Base-by-base conservation (phyloP, 495 filamentous ascomycete species). In the Penicillium desertorum region DNA sequence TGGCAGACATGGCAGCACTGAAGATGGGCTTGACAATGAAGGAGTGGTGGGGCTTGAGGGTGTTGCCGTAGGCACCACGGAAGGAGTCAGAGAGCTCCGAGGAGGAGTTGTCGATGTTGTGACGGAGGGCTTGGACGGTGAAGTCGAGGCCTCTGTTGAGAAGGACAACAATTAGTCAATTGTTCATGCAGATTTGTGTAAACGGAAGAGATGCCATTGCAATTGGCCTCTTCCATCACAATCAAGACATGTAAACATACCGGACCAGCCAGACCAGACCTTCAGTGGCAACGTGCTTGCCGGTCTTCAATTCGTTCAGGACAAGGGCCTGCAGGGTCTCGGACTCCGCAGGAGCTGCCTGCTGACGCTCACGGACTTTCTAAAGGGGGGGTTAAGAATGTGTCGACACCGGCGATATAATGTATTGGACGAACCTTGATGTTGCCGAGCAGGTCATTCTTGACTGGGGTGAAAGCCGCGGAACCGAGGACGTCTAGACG, bases 211-310 rank as follows among this genome's bases (percentile, higher is more conserved):
- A 25, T 14, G 23, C 9, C 11, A 20, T 19, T 36, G 30, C 53
- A 17, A 53, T 43, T 44, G 23, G 34, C 9, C 14, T 55, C 14
- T 27, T 36, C 17, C 19, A 22, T 37, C 20, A 54, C 44, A 42
- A 56, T 54, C 23, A 60, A 49, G 36, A 46, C 41, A 49, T 57
- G 27, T 45, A 45, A 20, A 75, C 78, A 57, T 78, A 96, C 93
- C 94, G 90, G 43, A 85, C 81, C 27, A 98, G 83, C 94, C 94
- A 98, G 22, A 96, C 71, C 42, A 98, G 78, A 17, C 92, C 95
- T 71, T 97, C 93, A 27, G 89, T 82, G 25, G 94, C 94, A 44
- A 72, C 83, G 72, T 96, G 88, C 70, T 92, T 88, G 74, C 90
- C 91, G 30, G 82, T 81, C 77, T 92, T 92, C 62, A 96, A 74